A percentile compares a stretch with the other conserved stretches of the same genome.
Conservation (phyloP, 2,329 filamentous ascomycete species). For the Leptographium lundbergii region DNA sequence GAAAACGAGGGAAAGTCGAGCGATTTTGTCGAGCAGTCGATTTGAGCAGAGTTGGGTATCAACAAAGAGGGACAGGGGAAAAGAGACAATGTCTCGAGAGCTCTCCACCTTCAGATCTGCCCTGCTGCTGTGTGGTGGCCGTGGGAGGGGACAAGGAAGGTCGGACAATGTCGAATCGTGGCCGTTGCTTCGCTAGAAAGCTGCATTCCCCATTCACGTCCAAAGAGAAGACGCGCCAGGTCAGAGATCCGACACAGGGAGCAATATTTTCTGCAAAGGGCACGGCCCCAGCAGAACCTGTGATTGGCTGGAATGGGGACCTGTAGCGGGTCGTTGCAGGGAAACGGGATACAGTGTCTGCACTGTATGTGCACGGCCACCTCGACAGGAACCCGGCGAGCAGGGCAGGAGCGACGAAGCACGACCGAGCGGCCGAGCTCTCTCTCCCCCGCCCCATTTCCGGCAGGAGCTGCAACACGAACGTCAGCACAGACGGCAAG, state of each 20-base stretch:
- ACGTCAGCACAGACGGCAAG: no score
- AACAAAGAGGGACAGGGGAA: background rate
- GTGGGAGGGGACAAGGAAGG: background rate
- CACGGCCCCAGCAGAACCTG: background rate
- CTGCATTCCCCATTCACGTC: background rate
- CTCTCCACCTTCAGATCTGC: background rate
- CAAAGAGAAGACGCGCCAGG: background rate
- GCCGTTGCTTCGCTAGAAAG: background rate
- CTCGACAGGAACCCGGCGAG: background rate
- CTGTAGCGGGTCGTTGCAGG: no score
- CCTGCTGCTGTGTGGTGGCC: background rate
- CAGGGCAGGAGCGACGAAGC: background rate
- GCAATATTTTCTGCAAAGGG: background rate
- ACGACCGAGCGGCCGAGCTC: background rate
- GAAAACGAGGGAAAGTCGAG: background rate
- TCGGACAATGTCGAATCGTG: background rate
- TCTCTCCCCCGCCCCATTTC: no score
- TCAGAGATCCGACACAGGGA: background rate
- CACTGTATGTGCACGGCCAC: background rate
- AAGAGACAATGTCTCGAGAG: background rate
- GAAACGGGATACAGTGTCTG: background rate
- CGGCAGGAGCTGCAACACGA: no score
- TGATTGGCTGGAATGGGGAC: background rate
- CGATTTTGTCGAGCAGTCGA: no score
- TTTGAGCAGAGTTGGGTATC: no score